These are phyloP conservation scores for Rhizopus sp. DNA, from an alignment of 371 early-diverging fungal genomes.

Conservation along the genomic window DNA sequence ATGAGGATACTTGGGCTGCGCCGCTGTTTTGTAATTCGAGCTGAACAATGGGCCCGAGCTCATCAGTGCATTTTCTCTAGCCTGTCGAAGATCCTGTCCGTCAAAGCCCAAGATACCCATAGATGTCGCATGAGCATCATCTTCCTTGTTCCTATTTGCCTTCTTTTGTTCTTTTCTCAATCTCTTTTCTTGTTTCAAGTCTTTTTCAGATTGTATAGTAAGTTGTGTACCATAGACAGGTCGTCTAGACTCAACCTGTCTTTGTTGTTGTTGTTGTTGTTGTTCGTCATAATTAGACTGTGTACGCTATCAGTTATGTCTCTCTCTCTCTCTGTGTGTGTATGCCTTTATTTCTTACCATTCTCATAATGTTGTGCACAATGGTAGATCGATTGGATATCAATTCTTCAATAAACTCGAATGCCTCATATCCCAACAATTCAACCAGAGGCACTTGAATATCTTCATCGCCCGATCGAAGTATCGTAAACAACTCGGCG, in stretches of 20 bases:
- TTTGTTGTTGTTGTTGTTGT: slow-evolving; percentile 11
- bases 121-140: slow-evolving; percentile 54
- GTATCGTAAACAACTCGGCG: slow-evolving; percentile 53
- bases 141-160: slow-evolving; percentile 32
- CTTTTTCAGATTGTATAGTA: slow-evolving; percentile 73
- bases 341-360: slow-evolving; percentile 23
- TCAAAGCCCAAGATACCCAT: slow-evolving; percentile 61
- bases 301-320: neutral
- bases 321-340: no score
- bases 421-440: slow-evolving; percentile 73
- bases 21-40: slow-evolving; percentile 35
- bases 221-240: slow-evolving; percentile 67
- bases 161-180: slow-evolving; percentile 74
- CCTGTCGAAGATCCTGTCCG: slow-evolving; percentile 48
- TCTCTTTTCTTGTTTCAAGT: slow-evolving; percentile 64
- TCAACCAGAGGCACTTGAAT: slow-evolving; percentile 72
- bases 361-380: slow-evolving; percentile 53
- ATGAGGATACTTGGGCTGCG: slow-evolving; percentile 53
- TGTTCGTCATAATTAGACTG: slow-evolving; percentile 31
- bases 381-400: slow-evolving; percentile 51
- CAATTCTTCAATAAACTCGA: slow-evolving; percentile 66
- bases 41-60: slow-evolving; percentile 42
- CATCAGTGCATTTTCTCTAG: slow-evolving; percentile 57
- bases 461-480: slow-evolving; percentile 58
- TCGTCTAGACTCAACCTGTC: slow-evolving; percentile 20